These are phyloP conservation scores for Pseudogymnoascus sp. DNA, from an alignment of 2,329 filamentous ascomycete species.

Conservation along the genomic window DNA sequence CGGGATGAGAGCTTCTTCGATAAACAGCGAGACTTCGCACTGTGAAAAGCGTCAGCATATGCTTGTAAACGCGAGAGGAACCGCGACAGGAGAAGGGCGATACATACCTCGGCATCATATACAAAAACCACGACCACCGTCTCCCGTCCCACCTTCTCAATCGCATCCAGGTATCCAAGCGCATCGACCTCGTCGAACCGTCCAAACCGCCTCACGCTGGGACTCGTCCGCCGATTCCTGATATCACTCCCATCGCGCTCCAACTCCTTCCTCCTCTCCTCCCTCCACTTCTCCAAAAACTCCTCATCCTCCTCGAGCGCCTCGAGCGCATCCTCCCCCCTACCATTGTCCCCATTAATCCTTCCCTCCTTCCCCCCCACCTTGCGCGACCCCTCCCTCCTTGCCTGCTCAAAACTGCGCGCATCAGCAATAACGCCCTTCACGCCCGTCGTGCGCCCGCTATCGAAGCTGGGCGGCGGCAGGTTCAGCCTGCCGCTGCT, in stretches of 20 bases:
- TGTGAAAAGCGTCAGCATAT: constrained; percentile 33
- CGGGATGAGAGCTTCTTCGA: constrained; percentile 70
- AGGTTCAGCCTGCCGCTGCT: constrained; percentile 60
- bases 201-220: constrained; percentile 71
- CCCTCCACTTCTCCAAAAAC: constrained; percentile 81
- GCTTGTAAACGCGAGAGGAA: background rate
- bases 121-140: constrained; percentile 90
- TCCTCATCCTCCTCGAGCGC: constrained; percentile 56
- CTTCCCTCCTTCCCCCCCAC: constrained; percentile 37
- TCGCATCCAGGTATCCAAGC: constrained; percentile 86
- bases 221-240: constrained; percentile 62
- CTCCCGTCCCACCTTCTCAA: constrained; percentile 77
- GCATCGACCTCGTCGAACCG: constrained; percentile 79
- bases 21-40: constrained; percentile 70
- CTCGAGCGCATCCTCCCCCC: constrained; percentile 34
- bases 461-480: constrained; percentile 56
- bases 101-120: constrained; percentile 73
- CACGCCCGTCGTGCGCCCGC: constrained; percentile 67
- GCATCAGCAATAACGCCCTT: constrained; percentile 85
- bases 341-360: constrained; percentile 28
- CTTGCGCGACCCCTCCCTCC: constrained; percentile 26
- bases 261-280: constrained; percentile 70
- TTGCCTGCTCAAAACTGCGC: constrained; percentile 64
- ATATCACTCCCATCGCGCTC: constrained; percentile 53
- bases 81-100: background rate